Conservation (phyloP, 1,284 basidiomycete genomes). For the Puccinia sorghi region DNA sequence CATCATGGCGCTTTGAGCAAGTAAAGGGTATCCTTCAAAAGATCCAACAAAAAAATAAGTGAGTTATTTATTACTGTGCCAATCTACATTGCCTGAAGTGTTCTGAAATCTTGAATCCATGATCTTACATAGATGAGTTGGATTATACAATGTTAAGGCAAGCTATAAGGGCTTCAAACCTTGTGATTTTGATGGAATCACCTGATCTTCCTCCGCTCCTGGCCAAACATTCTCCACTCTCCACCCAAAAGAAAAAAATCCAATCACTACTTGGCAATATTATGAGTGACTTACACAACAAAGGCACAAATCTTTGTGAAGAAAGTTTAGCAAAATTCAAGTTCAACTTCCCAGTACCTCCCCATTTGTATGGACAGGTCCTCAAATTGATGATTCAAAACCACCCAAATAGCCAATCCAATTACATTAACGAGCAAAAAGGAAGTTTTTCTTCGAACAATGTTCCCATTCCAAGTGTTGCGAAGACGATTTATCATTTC, state of each 20-base stretch:
- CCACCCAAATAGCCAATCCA: not conserved
- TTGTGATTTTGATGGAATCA: conserved; percentile 28
- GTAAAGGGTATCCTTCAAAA: conserved; percentile 38
- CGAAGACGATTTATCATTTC: conserved; percentile 6
- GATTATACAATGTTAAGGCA: conserved; percentile 29
- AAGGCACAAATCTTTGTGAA: not conserved
- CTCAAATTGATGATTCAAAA: conserved; percentile 7
- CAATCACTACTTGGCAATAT: conserved; percentile 29
- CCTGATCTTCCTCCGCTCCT: conserved; percentile 17
- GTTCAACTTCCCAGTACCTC: conserved; percentile 12
- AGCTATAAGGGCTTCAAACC: conserved; percentile 24
- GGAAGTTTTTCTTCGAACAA: not conserved
- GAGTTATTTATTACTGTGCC: not conserved
- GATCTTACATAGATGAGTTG: conserved; percentile 8
- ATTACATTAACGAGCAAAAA: conserved; percentile 15
- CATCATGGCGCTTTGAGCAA: conserved; percentile 42
- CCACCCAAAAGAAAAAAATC: conserved; percentile 24
- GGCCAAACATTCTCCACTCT: conserved; percentile 4
- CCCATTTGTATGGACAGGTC: conserved; percentile 8
- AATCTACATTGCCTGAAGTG: not conserved
- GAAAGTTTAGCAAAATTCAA: conserved; percentile 1
- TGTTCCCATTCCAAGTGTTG: conserved; percentile 27
- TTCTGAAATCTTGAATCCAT: not conserved
- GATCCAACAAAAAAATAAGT: conserved; percentile 37
- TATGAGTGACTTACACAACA: not conserved